phyloP scores from a whole-genome alignment of 768 basidiomycete species.

The Omphalotus guepiniiformis region DNA sequence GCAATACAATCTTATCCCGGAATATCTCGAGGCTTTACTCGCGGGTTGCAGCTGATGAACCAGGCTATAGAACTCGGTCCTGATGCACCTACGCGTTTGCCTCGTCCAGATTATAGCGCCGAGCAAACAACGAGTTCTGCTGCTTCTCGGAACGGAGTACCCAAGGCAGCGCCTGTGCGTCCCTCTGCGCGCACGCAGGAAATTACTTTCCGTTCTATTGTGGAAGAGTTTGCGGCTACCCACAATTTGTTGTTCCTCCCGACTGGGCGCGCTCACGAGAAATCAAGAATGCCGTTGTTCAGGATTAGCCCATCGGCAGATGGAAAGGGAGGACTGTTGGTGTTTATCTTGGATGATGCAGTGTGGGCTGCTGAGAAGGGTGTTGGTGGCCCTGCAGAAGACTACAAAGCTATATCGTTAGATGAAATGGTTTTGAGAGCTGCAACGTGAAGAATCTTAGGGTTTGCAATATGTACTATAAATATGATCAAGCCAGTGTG shows the following conservation, averaged over 20 bases:
- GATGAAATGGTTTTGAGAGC: constrained; percentile 86
- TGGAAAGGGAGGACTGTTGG: constrained; percentile 81
- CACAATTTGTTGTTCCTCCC: constrained; percentile 91
- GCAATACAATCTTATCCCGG: constrained; percentile 60
- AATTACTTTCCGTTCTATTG: constrained; percentile 89
- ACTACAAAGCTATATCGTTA: constrained; percentile 73
- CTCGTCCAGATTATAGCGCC: constrained; percentile 61
- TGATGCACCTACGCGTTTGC: constrained; percentile 63
- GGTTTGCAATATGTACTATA: too few relatives aligned
- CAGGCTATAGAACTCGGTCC: constrained; percentile 85
- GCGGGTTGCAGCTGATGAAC: constrained; percentile 91
- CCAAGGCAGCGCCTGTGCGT: constrained; percentile 28
- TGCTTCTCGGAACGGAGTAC: constrained; percentile 27
- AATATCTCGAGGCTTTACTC: constrained; percentile 76
- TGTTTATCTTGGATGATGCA: constrained; percentile 91
- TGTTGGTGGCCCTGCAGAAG: constrained; percentile 47
- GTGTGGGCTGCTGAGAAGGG: constrained; percentile 73
- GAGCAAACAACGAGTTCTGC: constrained; percentile 33
- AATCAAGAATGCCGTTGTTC: constrained; percentile 86
- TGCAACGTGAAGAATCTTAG: too few relatives aligned
- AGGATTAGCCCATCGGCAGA: constrained; percentile 73
- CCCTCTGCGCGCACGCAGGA: constrained; percentile 62
- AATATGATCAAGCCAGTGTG: too few relatives aligned
- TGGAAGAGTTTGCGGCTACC: constrained; percentile 82
- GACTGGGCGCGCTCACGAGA: constrained; percentile 78